A percentile compares a stretch with the other conserved stretches of the same genome.
Evolutionary conservation across 192 early-diverging fungal genomes (phyloP).

Genomic region (Pilobolus umbonatus): DNA sequence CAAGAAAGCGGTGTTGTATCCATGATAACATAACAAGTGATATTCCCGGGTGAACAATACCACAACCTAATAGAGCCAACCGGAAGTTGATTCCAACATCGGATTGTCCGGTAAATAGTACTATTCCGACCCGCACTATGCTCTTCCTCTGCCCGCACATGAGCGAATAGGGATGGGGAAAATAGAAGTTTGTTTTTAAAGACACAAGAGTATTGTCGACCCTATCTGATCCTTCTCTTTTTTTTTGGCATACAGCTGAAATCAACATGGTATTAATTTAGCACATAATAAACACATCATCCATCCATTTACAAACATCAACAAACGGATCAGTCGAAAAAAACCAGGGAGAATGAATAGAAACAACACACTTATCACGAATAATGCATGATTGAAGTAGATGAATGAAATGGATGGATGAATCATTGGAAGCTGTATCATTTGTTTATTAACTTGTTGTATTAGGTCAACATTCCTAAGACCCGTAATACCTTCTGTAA

Average conservation of each 20-base stretch:
- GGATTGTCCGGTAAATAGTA: too few relatives aligned
- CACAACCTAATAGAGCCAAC: too few relatives aligned
- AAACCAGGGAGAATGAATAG: neutral
- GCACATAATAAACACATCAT: too few relatives aligned
- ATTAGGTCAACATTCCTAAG: conserved; percentile 98
- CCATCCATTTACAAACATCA: neutral
- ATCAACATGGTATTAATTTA: neutral
- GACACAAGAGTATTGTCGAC: too few relatives aligned
- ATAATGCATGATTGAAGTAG: neutral
- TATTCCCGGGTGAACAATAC: too few relatives aligned
- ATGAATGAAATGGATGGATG: neutral
- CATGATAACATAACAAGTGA: too few relatives aligned
- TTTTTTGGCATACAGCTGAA: conserved; percentile 3
- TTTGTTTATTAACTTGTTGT: neutral
- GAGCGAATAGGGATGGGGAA: too few relatives aligned
- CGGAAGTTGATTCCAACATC: too few relatives aligned
- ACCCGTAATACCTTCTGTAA: conserved; percentile 99
- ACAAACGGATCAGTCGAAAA: neutral
- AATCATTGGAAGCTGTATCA: neutral
- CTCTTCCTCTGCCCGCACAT: too few relatives aligned
- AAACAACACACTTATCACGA: neutral
- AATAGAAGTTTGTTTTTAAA: too few relatives aligned
- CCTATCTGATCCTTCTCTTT: conserved; percentile 4
- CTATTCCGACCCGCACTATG: too few relatives aligned
- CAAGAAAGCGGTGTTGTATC: too few relatives aligned